Evolutionary conservation across 2,329 filamentous ascomycete species (phyloP).

Genomic region (Blumeria graminis): DNA sequence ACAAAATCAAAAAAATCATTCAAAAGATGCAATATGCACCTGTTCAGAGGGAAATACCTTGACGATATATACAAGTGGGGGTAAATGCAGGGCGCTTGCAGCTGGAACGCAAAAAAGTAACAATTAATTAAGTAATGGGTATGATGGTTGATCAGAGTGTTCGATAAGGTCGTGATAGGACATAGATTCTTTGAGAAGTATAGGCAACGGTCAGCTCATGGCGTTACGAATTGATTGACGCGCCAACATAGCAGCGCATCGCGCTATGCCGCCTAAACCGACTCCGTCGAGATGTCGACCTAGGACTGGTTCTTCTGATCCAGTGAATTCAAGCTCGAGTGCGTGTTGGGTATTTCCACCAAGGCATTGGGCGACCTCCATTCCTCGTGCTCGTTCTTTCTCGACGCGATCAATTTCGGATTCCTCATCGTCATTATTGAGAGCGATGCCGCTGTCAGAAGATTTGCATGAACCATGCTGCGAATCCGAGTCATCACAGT

Average conservation of each 20-base stretch:
- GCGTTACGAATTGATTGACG: too few relatives aligned
- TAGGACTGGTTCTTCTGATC: slow-evolving; percentile 12
- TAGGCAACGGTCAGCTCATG: too few relatives aligned
- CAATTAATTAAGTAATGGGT: too few relatives aligned
- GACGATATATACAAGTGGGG: too few relatives aligned
- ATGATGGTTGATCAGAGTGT: too few relatives aligned
- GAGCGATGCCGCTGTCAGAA: slow-evolving; percentile 8
- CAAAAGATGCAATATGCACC: too few relatives aligned
- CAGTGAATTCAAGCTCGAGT: slow-evolving; percentile 9
- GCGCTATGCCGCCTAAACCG: slow-evolving; percentile 14
- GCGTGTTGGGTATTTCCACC: slow-evolving; percentile 8
- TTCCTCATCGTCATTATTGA: slow-evolving; percentile 4
- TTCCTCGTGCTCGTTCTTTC: slow-evolving; percentile 7
- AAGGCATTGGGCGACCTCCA: slow-evolving; percentile 7
- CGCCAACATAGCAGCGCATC: background rate
- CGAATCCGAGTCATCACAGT: background rate
- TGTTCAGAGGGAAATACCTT: too few relatives aligned
- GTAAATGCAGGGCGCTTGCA: too few relatives aligned
- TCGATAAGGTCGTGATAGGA: too few relatives aligned
- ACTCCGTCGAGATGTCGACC: slow-evolving; percentile 17
- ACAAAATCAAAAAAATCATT: too few relatives aligned
- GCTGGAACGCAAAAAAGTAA: too few relatives aligned
- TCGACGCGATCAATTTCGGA: slow-evolving; percentile 5
- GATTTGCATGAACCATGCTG: slow-evolving; percentile 3
- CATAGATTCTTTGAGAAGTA: too few relatives aligned